Base-by-base conservation (phyloP, 768 basidiomycete species). In the Leccinum subgranulosum region DNA sequence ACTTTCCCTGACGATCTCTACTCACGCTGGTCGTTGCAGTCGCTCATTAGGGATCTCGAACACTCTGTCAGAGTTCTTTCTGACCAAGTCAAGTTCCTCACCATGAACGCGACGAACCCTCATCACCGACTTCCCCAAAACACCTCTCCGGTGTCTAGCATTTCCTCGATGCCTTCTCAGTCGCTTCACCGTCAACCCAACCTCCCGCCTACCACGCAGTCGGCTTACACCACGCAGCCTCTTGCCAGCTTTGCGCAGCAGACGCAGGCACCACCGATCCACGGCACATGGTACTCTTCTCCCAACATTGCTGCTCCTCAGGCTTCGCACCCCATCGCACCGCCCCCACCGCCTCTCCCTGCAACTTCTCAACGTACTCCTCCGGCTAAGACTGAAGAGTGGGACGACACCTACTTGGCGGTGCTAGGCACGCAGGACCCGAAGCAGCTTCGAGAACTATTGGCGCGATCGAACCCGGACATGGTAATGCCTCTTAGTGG, bases 81-180 rank as follows among this genome's bases (percentile, higher is more conserved):
- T 29, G 92, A 94, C 51, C 92, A 94, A 68, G 84, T 94, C 66
- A 92, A 91, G 69, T 90, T 85, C 75, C 73, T 91, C 59, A 84
- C 78, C 63, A 75, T 87, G 73, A 90, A 85, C 61, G 64, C 79
- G 11, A 71, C 75, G 34, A 66, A 55, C 49, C 56, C 69, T 58
- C 72, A 72, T 45, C 74, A 78, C 31, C 79, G 70, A 29, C 54
- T 72, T 27, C 60, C 66, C 25, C 63, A 17, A 48, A 78, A 57
- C 70, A 75, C 50, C 70, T 78, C 60, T 36, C 64, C 75, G 6
- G 60, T 70, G 8, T 51, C 71, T 29, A 64, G 5, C 54, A 77
- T 64, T 73, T 75, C 49, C 71, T 81, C 56, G 75, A 78, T 53
- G 71, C 55, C 64, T 19, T 72, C 31, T 63, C 70, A 62, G 64